These are phyloP conservation scores for Hortiboletus rubellus DNA, from an alignment of 1,284 basidiomycete genomes.

Conservation along the genomic window DNA sequence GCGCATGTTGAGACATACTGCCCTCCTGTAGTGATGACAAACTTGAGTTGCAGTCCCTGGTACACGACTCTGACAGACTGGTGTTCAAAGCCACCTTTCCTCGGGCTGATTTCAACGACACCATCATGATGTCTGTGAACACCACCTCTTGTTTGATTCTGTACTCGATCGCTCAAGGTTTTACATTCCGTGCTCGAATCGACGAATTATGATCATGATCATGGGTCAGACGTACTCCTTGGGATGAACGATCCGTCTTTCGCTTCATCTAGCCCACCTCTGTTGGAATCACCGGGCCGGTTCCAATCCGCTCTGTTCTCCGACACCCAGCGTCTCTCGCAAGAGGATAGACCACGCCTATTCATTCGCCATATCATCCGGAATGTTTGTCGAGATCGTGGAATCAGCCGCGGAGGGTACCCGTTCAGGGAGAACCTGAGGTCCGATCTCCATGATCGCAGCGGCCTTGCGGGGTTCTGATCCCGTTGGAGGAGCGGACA, in stretches of 20 bases:
- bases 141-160: not conserved
- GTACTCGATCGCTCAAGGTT: constrained; percentile 7
- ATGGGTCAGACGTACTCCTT: constrained; percentile 68
- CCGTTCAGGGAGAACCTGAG: too few species aligned
- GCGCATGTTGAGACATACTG: constrained; percentile 1
- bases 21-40: constrained; percentile 11
- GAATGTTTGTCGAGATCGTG: too few species aligned
- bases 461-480: too few species aligned
- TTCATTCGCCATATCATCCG: too few species aligned
- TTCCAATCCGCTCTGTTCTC: constrained; percentile 12
- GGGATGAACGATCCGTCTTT: constrained; percentile 82
- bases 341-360: constrained; percentile 39
- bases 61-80: constrained; percentile 34
- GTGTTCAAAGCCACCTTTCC: constrained; percentile 72
- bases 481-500: too few species aligned
- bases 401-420: too few species aligned
- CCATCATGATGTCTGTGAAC: constrained; percentile 56
- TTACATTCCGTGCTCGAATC: constrained; percentile 64
- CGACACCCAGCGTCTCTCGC: constrained; percentile 40
- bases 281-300: not conserved
- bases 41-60: constrained; percentile 12
- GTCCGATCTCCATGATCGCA: too few species aligned
- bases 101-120: constrained; percentile 60
- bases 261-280: constrained; percentile 35
- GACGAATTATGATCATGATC: constrained; percentile 62